Conservation (phyloP, 1,284 basidiomycete genomes). For the Moesziomyces sp. region DNA sequence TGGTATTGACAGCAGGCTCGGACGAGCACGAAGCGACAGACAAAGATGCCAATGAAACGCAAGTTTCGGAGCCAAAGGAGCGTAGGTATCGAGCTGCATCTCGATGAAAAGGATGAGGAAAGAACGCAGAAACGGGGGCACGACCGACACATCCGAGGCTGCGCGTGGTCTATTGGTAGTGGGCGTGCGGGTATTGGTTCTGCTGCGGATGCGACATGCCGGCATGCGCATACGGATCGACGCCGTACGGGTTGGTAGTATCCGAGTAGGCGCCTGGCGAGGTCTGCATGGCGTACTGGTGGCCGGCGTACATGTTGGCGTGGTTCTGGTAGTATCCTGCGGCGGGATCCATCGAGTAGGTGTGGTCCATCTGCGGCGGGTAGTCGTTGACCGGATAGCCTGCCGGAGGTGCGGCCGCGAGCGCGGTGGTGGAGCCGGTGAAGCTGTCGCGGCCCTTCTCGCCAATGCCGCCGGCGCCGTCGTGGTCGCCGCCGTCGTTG, state of each 20-base stretch:
- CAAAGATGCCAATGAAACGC: no score
- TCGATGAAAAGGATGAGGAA: no score
- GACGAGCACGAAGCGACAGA: no score
- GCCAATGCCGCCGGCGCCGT: conserved; percentile 7
- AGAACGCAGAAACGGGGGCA: no score
- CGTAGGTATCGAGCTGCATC: no score
- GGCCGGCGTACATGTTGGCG: conserved; percentile 20
- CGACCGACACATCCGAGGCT: background rate
- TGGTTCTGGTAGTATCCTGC: conserved; percentile 27
- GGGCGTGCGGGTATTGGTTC: conserved; percentile 18
- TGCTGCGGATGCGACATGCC: conserved; percentile 35
- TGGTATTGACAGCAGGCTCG: no score
- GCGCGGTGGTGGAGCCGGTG: conserved; percentile 36
- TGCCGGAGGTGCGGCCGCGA: conserved; percentile 23
- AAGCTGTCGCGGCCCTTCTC: conserved; percentile 51
- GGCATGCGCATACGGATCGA: conserved; percentile 31
- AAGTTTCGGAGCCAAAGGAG: no score
- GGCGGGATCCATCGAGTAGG: conserved; percentile 26
- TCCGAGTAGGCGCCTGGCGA: conserved; percentile 11
- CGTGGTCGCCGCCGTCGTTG: conserved; percentile 36
- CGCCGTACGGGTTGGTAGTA: conserved; percentile 11
- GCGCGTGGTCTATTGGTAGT: conserved; percentile 19
- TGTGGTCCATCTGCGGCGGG: conserved; percentile 14
- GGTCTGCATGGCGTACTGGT: conserved; percentile 30
- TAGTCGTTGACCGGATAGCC: conserved; percentile 34